phyloP scores from a whole-genome alignment of 148 eudicot genomes.

The Amaranthus cruentus region DNA sequence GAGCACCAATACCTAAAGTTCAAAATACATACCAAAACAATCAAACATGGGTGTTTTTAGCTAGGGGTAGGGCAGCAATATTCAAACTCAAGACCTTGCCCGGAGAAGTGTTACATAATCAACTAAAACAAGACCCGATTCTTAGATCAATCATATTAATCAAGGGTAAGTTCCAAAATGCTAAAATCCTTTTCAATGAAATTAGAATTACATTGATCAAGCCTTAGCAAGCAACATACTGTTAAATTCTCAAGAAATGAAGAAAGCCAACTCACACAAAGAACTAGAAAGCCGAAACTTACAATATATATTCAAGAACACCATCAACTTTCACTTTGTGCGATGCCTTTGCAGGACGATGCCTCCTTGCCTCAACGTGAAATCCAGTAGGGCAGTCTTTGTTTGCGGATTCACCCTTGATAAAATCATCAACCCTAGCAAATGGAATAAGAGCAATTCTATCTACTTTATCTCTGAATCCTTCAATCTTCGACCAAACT shows the following conservation, averaged over 20 bases:
- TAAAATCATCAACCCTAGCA: slow-evolving; percentile 86
- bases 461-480: slow-evolving; percentile 75
- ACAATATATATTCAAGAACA: slow-evolving; percentile 88
- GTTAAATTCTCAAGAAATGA: not conserved
- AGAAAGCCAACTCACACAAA: not conserved
- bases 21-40: not conserved
- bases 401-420: slow-evolving; percentile 81
- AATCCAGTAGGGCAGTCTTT: slow-evolving; percentile 85
- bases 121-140: not conserved
- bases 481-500: slow-evolving; percentile 89
- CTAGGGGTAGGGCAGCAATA: too few species aligned
- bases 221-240: not conserved
- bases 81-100: too few species aligned
- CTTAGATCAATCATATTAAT: not conserved
- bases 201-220: not conserved
- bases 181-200: not conserved
- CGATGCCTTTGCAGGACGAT: slow-evolving; percentile 40
- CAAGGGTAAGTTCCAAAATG: not conserved
- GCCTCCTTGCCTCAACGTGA: slow-evolving; percentile 92
- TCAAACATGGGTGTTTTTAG: too few species aligned
- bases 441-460: slow-evolving; percentile 85
- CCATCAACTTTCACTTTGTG: slow-evolving; percentile 93
- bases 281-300: slow-evolving; percentile 26
- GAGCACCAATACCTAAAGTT: slow-evolving; percentile 91
- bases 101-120: too few species aligned